Evolutionary conservation across 768 basidiomycete genomes (phyloP), one percentile per base, ranked within the genome.

Genomic region (Pulveroboletus ravenelii): DNA sequence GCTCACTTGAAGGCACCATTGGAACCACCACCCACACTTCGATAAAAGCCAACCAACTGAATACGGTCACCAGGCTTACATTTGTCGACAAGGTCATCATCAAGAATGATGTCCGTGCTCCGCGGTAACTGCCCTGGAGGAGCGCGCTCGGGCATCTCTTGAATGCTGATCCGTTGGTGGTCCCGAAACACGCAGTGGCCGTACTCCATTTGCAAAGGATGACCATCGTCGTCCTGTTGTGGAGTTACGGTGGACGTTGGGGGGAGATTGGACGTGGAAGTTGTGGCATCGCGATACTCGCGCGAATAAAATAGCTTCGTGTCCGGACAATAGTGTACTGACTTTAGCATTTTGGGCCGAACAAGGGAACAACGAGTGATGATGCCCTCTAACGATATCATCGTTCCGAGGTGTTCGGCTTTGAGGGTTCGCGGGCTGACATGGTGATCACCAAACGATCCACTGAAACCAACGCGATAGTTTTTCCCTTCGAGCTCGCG

Each of bases 81-180:
- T 63, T 82, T 86, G 71, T 99, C 96, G 30, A 99, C 96, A 44
- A 98, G 74, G 67, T 99, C 96, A 56, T 96, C 94, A 58, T 96
- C 95, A 56, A 97, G 71, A 40, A 97, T 89, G 46, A 98, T 87
- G 68, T 99, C 96, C 32, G 93, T 93, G 61, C 93, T 94, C 42
- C 96, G 80, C 40, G 96, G 96, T 27, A 99, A 76, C 68, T 97
- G 95, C 27, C 96, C 96, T 39, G 96, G 89, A 23, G 96, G 96
- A 13, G 96, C 94, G 20, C 96, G 84, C 71, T 99, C 96, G 3
- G 96, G 96, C 95, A 99, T 98, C 65, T 99, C 96, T 72, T 99
- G 96, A 55, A 99, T 98, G 68, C 85, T 93, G 64, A 98, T 90
- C 57, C 93, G 84, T 70, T 99, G 96, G 69, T 98, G 92, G 70